Evolutionary conservation across 345 rosid genomes (phyloP).

Genomic region (Geranium brycei): DNA sequence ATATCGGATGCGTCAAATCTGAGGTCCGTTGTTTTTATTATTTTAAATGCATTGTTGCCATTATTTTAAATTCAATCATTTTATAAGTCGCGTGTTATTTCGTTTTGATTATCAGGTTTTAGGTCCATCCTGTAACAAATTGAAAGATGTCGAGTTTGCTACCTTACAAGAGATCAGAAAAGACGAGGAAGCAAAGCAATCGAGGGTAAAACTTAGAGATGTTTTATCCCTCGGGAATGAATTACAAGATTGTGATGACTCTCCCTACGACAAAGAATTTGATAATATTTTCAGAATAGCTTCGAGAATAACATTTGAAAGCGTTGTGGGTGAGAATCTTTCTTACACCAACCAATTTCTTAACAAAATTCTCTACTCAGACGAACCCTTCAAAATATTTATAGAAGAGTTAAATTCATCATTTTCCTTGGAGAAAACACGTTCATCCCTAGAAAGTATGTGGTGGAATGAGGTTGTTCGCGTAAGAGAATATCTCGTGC

Average conservation of each 20-base stretch:
- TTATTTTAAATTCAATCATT: too few relatives aligned
- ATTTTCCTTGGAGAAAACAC: neutral
- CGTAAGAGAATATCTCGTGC: neutral
- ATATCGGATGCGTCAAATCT: neutral
- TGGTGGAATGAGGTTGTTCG: neutral
- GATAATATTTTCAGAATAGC: neutral
- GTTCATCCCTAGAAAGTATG: too few relatives aligned
- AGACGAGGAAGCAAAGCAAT: neutral
- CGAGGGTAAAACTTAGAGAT: neutral
- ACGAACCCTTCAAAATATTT: neutral
- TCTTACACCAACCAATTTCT: neutral
- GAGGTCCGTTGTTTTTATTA: neutral
- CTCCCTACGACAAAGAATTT: neutral
- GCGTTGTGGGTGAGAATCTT: neutral
- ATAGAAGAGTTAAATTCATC: neutral
- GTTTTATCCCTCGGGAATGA: neutral
- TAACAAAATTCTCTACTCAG: neutral
- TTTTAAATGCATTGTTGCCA: too few relatives aligned
- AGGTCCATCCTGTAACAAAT: neutral
- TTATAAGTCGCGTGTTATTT: neutral
- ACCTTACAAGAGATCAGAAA: neutral
- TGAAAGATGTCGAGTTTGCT: neutral
- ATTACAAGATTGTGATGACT: too few relatives aligned
- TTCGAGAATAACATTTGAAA: neutral
- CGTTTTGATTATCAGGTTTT: neutral